Evolutionary conservation across 495 filamentous ascomycete genomes (phyloP).

Genomic region (Clavariopsis aquatica): DNA sequence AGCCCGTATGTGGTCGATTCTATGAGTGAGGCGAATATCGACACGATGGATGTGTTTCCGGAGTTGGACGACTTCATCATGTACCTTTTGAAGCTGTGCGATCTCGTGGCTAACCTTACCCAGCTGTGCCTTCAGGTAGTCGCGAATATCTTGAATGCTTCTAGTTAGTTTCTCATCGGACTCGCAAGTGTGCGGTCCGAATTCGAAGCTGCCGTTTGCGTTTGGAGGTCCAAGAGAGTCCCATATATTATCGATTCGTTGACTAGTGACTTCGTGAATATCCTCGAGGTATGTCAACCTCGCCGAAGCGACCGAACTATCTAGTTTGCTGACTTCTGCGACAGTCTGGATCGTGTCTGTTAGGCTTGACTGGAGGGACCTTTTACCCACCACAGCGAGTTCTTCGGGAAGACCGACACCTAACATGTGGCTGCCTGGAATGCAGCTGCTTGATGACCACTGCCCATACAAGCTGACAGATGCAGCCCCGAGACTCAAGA

Average conservation of each 20-base stretch:
- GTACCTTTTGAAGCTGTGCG: not conserved
- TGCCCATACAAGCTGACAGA: not conserved
- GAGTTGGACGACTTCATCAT: not conserved
- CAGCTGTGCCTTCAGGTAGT: not conserved
- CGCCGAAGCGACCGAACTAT: not conserved
- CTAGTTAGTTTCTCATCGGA: not conserved
- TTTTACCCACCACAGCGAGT: not conserved
- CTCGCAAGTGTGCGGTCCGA: not conserved
- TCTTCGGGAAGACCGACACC: not conserved
- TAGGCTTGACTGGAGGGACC: not conserved
- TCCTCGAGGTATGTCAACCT: not conserved
- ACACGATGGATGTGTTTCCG: not conserved
- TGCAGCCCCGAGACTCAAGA: not conserved
- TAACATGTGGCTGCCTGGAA: not conserved
- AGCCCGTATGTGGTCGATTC: not conserved
- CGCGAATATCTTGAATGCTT: not conserved
- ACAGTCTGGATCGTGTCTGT: not conserved
- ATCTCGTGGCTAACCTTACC: not conserved
- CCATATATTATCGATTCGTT: constrained; percentile 10
- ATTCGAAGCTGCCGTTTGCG: not conserved
- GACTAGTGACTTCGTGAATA: not conserved
- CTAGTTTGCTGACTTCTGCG: not conserved
- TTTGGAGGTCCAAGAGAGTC: constrained; percentile 10
- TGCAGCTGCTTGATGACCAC: not conserved
- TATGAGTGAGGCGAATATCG: not conserved